Evolutionary conservation across 139 green algal species (phyloP), one percentile per base, ranked within the genome.

Genomic region (Chlorella ohadii): DNA sequence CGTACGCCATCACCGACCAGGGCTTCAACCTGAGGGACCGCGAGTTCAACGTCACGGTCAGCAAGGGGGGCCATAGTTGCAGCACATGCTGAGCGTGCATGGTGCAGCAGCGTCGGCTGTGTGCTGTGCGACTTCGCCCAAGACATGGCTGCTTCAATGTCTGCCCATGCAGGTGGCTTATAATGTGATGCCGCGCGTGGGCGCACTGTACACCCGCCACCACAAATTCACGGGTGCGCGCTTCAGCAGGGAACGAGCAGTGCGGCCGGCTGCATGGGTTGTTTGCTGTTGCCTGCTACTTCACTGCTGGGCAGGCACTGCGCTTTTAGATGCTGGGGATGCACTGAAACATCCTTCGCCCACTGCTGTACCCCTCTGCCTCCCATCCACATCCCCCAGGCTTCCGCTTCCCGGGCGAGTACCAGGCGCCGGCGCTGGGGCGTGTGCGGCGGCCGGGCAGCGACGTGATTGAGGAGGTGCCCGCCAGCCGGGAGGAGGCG

Each of bases 121-220:
- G 44, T 51, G 44, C 44, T 9, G 44, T 51, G 44, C 44, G n/a
- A n/a, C n/a, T n/a, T n/a, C n/a, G n/a, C n/a, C n/a, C n/a, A n/a
- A n/a, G n/a, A n/a, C n/a, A 51, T 51, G 44, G 7, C 44, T 51
- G 44, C 44, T 51, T 6, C 44, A n/a, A n/a, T 51, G 44, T 51
- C 44, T 59, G 51, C 51, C 15, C 15, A 22, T 13, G 51, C 51
- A 59, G 51, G 51, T 98, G 19, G 86, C 89, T 12, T 97, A 94
- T 93, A 90, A 96, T 55, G 87, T 95, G 5, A 98, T 98, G 94
- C 94, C 94, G 0, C 85, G 84, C n/a, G 94, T 98, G 16, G 94
- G 94, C 15, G 51, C 55, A 12, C 51, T 90, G 38, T 83, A 73
- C 33, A 86, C 80, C 12, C 34, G 55, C 17, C 17, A 11, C 6